Evolutionary conservation across 2,329 filamentous ascomycete species (phyloP).

Genomic region (Chrysoporthe puriensis): DNA sequence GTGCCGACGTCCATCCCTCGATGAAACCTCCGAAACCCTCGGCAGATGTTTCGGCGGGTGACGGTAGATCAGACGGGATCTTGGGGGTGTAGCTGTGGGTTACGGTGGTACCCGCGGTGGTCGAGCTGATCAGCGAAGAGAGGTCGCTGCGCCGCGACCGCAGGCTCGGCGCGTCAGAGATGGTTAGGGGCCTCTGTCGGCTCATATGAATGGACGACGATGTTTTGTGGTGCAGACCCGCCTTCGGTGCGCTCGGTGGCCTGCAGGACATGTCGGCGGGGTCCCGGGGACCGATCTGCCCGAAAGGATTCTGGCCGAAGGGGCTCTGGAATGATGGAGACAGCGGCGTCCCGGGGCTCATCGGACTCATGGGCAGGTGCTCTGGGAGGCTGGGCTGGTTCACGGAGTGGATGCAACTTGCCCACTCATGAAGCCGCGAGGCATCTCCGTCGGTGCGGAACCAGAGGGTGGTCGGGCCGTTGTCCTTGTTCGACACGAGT

Average conservation of each 20-base stretch:
- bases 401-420: slow-evolving; percentile 51
- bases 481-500: slow-evolving; percentile 53
- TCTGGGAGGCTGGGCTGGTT: slow-evolving; percentile 46
- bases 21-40: slow-evolving; percentile 61
- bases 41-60: slow-evolving; percentile 55
- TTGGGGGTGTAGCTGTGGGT: slow-evolving; percentile 55
- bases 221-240: slow-evolving; percentile 50
- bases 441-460: slow-evolving; percentile 54
- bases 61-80: slow-evolving; percentile 59
- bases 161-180: slow-evolving; percentile 63
- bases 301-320: slow-evolving; percentile 56
- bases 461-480: slow-evolving; percentile 53
- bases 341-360: slow-evolving; percentile 55
- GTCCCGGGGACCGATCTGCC: slow-evolving; percentile 45
- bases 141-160: slow-evolving; percentile 66
- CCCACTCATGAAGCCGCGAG: slow-evolving; percentile 60
- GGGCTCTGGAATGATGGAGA: slow-evolving; percentile 60
- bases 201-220: slow-evolving; percentile 54
- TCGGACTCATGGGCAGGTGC: slow-evolving; percentile 50
- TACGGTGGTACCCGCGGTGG: slow-evolving; percentile 44
- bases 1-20: slow-evolving; percentile 63
- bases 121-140: slow-evolving; percentile 58
- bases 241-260: slow-evolving; percentile 48
- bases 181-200: slow-evolving; percentile 54
- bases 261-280: slow-evolving; percentile 45